Base-by-base conservation (phyloP, 2,329 filamentous ascomycete genomes). In the Exophiala xenobiotica region DNA sequence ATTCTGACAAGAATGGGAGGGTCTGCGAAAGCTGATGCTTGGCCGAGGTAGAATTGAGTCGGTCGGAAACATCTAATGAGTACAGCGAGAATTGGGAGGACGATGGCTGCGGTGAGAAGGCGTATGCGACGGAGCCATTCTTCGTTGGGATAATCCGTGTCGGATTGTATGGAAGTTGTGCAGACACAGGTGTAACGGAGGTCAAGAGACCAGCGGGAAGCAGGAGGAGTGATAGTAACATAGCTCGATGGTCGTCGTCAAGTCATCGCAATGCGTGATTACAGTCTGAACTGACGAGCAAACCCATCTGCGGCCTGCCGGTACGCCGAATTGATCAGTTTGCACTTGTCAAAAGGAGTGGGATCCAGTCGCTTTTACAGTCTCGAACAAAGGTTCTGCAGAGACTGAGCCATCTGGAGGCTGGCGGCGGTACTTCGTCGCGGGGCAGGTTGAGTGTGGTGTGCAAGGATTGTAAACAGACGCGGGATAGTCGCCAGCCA, bases 131-230 rank as follows among this genome's bases (percentile, higher is more conserved):
- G 14, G 81, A 75, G 18, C 72, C 68, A 54, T 78, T 5, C 78
- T 74, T 12, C 71, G 68, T 39, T 83, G 76, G 51, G 92, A 78
- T 46, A 31, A 95, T 78, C 23, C 80, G 82, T 0, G 90, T 90
- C 2, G 89, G 87, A 49, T 85, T 83, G 73, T 95, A 95, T 20
- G 89, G 90, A 46, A 90, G 77, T 42, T 73, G 67, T 33, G 72
- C 70, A 46, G 62, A 53, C 22, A 51, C 54, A 14, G 51, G 57
- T 53, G 57, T 48, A 20, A 56, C 53, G 19, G 53, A 35, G 35
- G 54, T 43, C 49, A 50, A 41, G 7, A 58, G 48, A 47, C 49
- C 55, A 11, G 35, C 45, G 49, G 35, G 49, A 16, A 53, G 41
- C 39, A 57, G 47, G 18, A 37, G 14, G 29, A 46, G 45, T 14